Base-by-base conservation (phyloP, 176 grass and related monocot species). In the Rhynchospora tenuis region DNA sequence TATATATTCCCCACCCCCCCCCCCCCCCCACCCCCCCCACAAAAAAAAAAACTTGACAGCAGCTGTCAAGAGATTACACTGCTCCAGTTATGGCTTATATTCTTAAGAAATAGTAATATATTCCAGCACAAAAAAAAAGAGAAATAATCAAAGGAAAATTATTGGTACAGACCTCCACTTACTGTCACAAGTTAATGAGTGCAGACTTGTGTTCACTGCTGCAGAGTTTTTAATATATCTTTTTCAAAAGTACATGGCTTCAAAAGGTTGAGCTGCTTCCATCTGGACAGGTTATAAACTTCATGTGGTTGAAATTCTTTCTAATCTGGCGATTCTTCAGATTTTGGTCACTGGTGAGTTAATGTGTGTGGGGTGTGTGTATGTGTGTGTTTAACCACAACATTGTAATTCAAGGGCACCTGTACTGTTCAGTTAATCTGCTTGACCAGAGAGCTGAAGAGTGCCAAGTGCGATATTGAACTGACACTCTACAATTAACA, bases 291-390 rank as follows among this genome's bases (percentile, higher is more conserved):
- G 95, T 98, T 9, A 70, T 98, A 78, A 95, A 93, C 59, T 98
- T 98, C 84, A 98, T 98, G 95, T 98, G 95, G 95, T 84, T 98
- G 63, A 98, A 95, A 84, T 98, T 98, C 89, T 87, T 95, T 87
- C 90, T 98, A 83, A 98, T 98, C 79, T 98, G 95, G 95, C 92
- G 92, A 81, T 98, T 93, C 86, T 98, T 98, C 88, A 86, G 91
- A 63, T 95, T 95, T 80, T 98, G 87, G 86, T 98, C 95, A 85
- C 82, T 98, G 92, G 95, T 98, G 94, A 87, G 84, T 77, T 13
- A 84, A 65, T 64, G 70, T 43, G 54, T 48, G 61, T 83, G 51
- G 58, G 65, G 65, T 7, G 54, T 1, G 73, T 46, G 48, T 59
- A 6, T 64, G 29, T 55, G 59, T 61, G 65, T 61, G 38, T 50